Evolutionary conservation across 176 grass and related monocot species (phyloP).

Genomic region (Paspalum vaginatum): DNA sequence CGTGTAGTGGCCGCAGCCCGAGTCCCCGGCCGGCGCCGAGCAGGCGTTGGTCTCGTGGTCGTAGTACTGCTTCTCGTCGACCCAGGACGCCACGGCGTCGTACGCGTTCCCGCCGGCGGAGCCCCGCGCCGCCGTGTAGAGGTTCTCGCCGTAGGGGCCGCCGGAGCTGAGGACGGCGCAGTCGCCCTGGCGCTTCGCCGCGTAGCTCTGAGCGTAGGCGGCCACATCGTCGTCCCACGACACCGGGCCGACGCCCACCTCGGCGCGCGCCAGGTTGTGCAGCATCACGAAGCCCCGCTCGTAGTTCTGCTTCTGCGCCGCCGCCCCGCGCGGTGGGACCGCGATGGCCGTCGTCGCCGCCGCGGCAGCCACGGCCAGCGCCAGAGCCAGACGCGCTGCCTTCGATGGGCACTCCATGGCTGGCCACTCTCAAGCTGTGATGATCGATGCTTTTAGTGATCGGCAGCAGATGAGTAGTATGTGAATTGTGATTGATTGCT

Average conservation of each 20-base stretch:
- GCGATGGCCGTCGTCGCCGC: too few relatives aligned
- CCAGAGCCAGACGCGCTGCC: too few relatives aligned
- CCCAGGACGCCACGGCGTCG: slow-evolving; percentile 36
- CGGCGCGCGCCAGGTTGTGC: slow-evolving; percentile 35
- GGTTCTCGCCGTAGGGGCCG: slow-evolving; percentile 55
- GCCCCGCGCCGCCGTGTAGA: too few relatives aligned
- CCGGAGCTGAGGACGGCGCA: slow-evolving; percentile 40
- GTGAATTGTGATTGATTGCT: too few relatives aligned
- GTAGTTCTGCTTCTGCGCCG: too few relatives aligned
- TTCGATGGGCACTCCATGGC: too few relatives aligned
- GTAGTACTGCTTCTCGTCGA: slow-evolving; percentile 56
- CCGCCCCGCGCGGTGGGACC: not conserved
- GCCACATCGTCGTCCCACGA: slow-evolving; percentile 40
- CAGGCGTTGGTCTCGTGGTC: slow-evolving; percentile 44
- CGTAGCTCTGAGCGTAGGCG: slow-evolving; percentile 37
- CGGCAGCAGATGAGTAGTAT: too few relatives aligned
- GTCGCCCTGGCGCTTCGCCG: slow-evolving; percentile 28
- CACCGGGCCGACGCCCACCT: slow-evolving; percentile 31
- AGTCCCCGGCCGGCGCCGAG: not conserved
- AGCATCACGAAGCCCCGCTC: slow-evolving; percentile 4
- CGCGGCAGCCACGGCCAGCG: too few relatives aligned
- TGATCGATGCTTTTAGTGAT: too few relatives aligned
- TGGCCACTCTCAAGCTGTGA: too few relatives aligned
- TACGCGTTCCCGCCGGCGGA: not conserved
- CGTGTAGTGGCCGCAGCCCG: not conserved